Conservation (phyloP, 768 basidiomycete species). For the Amylocystis lapponica region DNA sequence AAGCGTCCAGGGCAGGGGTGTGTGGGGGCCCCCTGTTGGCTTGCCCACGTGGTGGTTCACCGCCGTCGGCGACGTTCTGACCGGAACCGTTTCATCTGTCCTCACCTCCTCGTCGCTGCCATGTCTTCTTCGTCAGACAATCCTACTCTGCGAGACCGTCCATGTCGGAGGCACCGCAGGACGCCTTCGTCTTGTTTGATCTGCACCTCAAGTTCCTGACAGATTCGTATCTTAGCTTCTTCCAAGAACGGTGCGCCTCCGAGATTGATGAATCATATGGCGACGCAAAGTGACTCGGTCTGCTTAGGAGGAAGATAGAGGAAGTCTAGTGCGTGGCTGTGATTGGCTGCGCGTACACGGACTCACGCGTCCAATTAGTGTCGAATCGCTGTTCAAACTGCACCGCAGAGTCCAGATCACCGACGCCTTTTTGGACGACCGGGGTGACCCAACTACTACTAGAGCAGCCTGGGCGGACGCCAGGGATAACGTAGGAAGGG, state of each 20-base stretch:
- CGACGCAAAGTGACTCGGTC: no score
- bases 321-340: conserved; percentile 69
- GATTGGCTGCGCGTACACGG: no score
- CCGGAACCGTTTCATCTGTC: no score
- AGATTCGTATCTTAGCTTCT: conserved; percentile 79
- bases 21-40: no score
- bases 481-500: conserved; percentile 80
- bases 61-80: no score
- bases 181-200: conserved; percentile 66
- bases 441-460: conserved; percentile 52
- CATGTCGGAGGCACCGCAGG: conserved; percentile 11
- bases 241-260: conserved; percentile 68
- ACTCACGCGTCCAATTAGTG: conserved; percentile 44
- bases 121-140: conserved; percentile 20
- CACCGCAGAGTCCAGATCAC: conserved; percentile 66
- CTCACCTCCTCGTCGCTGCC: background rate
- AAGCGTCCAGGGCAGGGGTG: no score
- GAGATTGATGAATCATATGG: no score
- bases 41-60: no score
- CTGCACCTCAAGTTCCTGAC: conserved; percentile 59
- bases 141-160: conserved; percentile 12
- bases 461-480: conserved; percentile 80
- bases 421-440: conserved; percentile 71
- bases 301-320: conserved; percentile 70
- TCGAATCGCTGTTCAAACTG: conserved; percentile 68